Evolutionary conservation across 78 protist genomes (phyloP).

Genomic region (Dictyostelium purpureum): DNA sequence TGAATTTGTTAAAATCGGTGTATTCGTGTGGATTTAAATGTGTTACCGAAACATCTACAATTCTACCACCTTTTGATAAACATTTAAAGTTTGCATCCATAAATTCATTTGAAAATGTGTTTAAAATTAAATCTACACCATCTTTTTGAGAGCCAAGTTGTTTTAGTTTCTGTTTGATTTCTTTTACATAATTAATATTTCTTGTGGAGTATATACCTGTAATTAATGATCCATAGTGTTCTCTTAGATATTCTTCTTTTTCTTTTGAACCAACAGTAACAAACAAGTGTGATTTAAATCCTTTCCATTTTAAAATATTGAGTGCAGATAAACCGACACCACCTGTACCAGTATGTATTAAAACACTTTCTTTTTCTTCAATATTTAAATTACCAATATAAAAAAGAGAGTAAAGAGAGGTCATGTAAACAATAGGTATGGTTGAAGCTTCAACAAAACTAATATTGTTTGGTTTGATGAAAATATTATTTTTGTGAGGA

Average conservation of each 20-base stretch:
- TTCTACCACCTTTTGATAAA: constrained; percentile 39
- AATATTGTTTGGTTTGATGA: constrained; percentile 12
- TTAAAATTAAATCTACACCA: constrained; percentile 80
- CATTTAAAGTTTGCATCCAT: constrained; percentile 30
- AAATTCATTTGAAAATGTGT: constrained; percentile 58
- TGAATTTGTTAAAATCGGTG: constrained; percentile 2
- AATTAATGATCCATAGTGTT: background rate
- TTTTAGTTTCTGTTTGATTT: background rate
- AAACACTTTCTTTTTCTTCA: constrained; percentile 47
- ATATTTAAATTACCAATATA: constrained; percentile 26
- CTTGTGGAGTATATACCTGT: constrained; percentile 3
- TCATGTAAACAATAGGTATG: constrained; percentile 49
- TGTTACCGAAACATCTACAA: constrained; percentile 59
- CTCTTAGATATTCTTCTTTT: background rate
- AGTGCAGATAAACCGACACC: constrained; percentile 92
- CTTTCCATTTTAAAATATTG: constrained; percentile 78
- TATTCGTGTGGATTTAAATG: constrained; percentile 27
- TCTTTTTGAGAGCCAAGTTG: background rate
- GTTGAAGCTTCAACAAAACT: constrained; percentile 45
- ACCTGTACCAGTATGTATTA: constrained; percentile 88
- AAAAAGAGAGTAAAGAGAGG: constrained; percentile 47
- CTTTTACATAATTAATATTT: background rate
- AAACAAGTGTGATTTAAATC: constrained; percentile 43
- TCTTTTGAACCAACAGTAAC: constrained; percentile 39
- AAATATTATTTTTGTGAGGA: background rate